A percentile compares a stretch with the other conserved stretches of the same genome.
phyloP scores from a whole-genome alignment of 768 basidiomycete genomes.

The Trametes villosa region DNA sequence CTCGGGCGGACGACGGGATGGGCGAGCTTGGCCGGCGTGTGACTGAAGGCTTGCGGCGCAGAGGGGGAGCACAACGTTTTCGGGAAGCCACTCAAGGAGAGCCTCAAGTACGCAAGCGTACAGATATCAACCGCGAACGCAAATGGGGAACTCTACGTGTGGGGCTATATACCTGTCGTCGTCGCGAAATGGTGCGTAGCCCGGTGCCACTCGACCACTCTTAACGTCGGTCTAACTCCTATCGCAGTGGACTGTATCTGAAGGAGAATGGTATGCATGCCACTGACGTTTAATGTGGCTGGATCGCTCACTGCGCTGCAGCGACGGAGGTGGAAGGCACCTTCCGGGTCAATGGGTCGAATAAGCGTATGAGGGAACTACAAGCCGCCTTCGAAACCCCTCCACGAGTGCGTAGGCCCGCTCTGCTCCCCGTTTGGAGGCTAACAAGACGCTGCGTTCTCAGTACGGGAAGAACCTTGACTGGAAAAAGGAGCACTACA shows the following conservation, averaged over 20 bases:
- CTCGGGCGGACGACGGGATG: conserved; percentile 5
- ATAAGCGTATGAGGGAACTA: conserved; percentile 93
- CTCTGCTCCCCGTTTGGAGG: background rate
- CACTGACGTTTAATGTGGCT: background rate
- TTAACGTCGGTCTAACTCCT: conserved; percentile 18
- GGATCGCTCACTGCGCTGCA: conserved; percentile 29
- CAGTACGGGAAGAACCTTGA: conserved; percentile 94
- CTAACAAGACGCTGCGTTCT: conserved; percentile 7
- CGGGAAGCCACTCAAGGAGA: conserved; percentile 82
- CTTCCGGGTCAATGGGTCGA: conserved; percentile 95
- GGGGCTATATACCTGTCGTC: conserved; percentile 95
- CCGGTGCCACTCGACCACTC: conserved; percentile 2
- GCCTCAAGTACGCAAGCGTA: conserved; percentile 84
- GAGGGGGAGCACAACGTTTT: conserved; percentile 64
- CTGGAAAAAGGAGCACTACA: conserved; percentile 85
- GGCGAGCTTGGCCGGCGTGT: conserved; percentile 1
- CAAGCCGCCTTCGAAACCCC: conserved; percentile 90
- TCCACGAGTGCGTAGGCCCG: conserved; percentile 66
- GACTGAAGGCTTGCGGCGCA: conserved; percentile 35
- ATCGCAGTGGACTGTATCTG: conserved; percentile 80
- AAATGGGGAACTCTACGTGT: conserved; percentile 83
- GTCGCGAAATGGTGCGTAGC: conserved; percentile 90
- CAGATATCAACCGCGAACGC: conserved; percentile 91
- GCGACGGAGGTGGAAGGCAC: conserved; percentile 93
- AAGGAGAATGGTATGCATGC: conserved; percentile 81